Evolutionary conservation across 2,329 filamentous ascomycete genomes (phyloP).

Genomic region (Xylaria sp.): DNA sequence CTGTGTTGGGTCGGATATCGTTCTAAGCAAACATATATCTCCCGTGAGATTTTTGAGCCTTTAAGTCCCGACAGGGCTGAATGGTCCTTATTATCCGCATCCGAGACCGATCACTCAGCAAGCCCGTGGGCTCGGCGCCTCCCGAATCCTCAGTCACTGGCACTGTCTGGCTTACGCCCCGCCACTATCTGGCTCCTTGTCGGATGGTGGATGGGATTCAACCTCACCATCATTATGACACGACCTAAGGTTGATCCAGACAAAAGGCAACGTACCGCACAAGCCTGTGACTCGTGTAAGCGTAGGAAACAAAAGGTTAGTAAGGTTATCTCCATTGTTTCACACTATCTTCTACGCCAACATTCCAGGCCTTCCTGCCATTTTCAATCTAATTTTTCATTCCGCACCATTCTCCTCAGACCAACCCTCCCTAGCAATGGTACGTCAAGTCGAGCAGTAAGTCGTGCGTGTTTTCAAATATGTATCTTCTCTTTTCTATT

Average conservation of each 20-base stretch:
- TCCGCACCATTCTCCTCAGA: conserved; percentile 12
- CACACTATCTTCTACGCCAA: background rate
- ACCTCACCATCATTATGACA: conserved; percentile 54
- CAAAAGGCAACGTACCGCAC: conserved; percentile 70
- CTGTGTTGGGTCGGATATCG: conserved; percentile 40
- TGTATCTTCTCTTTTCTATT: conserved; percentile 9
- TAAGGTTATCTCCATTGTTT: conserved; percentile 20
- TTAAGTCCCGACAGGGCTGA: conserved; percentile 49
- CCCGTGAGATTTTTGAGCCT: conserved; percentile 41
- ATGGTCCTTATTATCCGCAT: conserved; percentile 46
- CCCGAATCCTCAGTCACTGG: conserved; percentile 43
- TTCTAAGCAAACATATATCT: conserved; percentile 32
- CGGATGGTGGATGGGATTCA: conserved; percentile 52
- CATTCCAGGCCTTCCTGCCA: background rate
- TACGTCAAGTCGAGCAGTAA: conserved; percentile 34
- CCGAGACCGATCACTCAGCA: conserved; percentile 48
- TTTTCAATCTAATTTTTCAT: background rate
- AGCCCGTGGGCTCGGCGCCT: conserved; percentile 47
- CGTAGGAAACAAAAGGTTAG: conserved; percentile 74
- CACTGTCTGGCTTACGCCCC: conserved; percentile 44
- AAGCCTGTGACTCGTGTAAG: conserved; percentile 74
- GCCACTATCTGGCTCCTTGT: conserved; percentile 45
- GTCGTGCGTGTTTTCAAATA: conserved; percentile 26
- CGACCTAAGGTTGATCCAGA: conserved; percentile 67
- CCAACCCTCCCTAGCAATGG: conserved; percentile 19